Percentiles rank a stretch among this genome's conserved stretches.
phyloP scores from a whole-genome alignment of 2,329 filamentous ascomycete genomes.

The Penicillium sp. region DNA sequence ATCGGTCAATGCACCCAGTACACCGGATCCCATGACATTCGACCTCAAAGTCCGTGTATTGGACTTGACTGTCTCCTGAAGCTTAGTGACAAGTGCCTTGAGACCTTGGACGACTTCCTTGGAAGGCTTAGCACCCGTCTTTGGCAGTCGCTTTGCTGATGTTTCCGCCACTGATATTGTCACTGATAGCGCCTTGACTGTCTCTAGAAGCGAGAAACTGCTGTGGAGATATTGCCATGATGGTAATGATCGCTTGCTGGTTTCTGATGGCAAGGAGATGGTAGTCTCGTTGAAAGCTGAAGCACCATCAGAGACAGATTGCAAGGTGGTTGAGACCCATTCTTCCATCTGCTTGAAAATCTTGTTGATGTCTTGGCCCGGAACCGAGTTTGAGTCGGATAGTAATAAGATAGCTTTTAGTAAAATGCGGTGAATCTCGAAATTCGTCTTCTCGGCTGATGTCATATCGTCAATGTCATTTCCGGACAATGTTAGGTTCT shows the following conservation, averaged over 20 bases:
- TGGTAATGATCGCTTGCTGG: slow-evolving; percentile 26
- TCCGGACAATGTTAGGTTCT: slow-evolving; percentile 22
- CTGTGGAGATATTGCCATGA: slow-evolving; percentile 42
- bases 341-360: slow-evolving; percentile 27
- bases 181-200: slow-evolving; percentile 35
- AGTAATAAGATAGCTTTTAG: slow-evolving; percentile 31
- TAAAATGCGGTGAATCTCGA: slow-evolving; percentile 30
- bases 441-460: slow-evolving; percentile 28
- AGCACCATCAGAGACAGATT: slow-evolving; percentile 22
- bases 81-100: slow-evolving; percentile 21
- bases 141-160: slow-evolving; percentile 29
- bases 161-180: slow-evolving; percentile 23
- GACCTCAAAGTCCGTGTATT: slow-evolving; percentile 36
- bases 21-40: slow-evolving; percentile 35
- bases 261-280: slow-evolving; percentile 19
- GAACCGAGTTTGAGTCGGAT: slow-evolving; percentile 30
- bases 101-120: slow-evolving; percentile 33
- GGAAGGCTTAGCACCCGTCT: slow-evolving; percentile 26
- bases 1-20: slow-evolving; percentile 40
- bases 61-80: slow-evolving; percentile 31
- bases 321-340: slow-evolving; percentile 27
- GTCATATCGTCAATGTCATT: slow-evolving; percentile 35
- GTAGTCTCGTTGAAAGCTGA: slow-evolving; percentile 22
- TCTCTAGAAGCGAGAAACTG: slow-evolving; percentile 37
- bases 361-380: slow-evolving; percentile 25